These are phyloP conservation scores for Tetracentron sinense DNA, from an alignment of 164 flowering plant genomes.

Conservation along the genomic window DNA sequence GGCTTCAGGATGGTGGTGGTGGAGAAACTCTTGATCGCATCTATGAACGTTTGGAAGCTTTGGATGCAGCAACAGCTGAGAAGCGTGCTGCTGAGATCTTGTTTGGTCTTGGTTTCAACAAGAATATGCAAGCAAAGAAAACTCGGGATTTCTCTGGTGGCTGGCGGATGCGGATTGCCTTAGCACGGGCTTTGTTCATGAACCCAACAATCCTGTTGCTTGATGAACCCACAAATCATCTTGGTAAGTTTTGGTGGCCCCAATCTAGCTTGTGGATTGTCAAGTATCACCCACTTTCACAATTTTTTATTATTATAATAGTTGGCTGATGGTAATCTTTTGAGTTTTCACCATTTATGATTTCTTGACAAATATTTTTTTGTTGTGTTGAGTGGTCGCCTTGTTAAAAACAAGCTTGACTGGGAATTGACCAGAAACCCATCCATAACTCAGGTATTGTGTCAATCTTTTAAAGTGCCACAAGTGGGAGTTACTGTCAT, in stretches of 20 bases:
- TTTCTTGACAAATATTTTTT: too few species aligned
- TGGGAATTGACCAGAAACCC: too few species aligned
- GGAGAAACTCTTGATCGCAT: constrained; percentile 80
- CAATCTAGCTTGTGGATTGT: background rate
- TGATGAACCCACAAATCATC: constrained; percentile 96
- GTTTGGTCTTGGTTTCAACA: constrained; percentile 87
- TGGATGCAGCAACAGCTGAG: constrained; percentile 94
- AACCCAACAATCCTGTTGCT: constrained; percentile 83
- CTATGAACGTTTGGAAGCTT: constrained; percentile 87
- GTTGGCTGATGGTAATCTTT: too few species aligned
- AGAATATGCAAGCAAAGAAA: constrained; percentile 84
- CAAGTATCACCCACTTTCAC: too few species aligned
- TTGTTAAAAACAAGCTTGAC: too few species aligned
- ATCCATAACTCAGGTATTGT: too few species aligned
- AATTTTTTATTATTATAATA: too few species aligned
- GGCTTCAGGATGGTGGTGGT: constrained; percentile 73
- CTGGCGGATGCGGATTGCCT: constrained; percentile 97
- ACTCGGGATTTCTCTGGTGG: constrained; percentile 96
- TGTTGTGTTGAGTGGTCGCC: too few species aligned
- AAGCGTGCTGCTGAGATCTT: constrained; percentile 95
- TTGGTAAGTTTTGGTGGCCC: constrained; percentile 41
- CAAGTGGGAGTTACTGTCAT: background rate
- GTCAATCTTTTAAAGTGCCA: background rate
- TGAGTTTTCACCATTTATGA: too few species aligned
- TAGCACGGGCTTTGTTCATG: constrained; percentile 88